These are phyloP conservation scores for Mortierella sp. DNA, from an alignment of 371 early-diverging fungal genomes.

Conservation along the genomic window DNA sequence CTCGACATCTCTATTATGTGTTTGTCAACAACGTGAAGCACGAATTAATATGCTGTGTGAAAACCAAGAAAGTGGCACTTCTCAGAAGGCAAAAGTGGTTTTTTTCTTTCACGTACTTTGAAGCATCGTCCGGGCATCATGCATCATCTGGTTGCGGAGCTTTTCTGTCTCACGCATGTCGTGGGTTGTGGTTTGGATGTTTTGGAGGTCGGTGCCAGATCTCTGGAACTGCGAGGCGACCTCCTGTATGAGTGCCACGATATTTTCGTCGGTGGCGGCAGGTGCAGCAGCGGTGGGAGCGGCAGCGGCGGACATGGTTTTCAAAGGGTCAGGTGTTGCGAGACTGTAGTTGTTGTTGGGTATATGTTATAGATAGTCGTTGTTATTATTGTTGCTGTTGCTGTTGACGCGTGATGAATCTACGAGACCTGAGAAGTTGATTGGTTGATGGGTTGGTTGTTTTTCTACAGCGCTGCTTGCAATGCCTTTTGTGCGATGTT, in stretches of 20 bases:
- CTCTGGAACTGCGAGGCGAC: slow-evolving; percentile 42
- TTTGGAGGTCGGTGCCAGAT: slow-evolving; percentile 32
- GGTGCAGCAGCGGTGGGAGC: background rate
- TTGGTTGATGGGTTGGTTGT: too few relatives aligned
- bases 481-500: background rate
- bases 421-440: background rate
- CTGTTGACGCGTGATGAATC: slow-evolving; percentile 1
- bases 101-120: slow-evolving; percentile 26
- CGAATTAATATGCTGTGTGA: too few relatives aligned
- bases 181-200: slow-evolving; percentile 32
- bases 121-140: slow-evolving; percentile 33
- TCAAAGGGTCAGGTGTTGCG: background rate
- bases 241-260: slow-evolving; percentile 31
- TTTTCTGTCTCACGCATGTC: slow-evolving; percentile 41
- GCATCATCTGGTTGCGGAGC: slow-evolving; percentile 29
- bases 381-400: background rate
- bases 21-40: background rate
- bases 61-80: too few relatives aligned
- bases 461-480: background rate
- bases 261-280: slow-evolving; percentile 18
- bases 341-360: background rate
- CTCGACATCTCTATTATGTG: slow-evolving; percentile 34
- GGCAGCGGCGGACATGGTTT: background rate
- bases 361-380: slow-evolving; percentile 1
- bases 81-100: background rate